Evolutionary conservation across 2,329 filamentous ascomycete species (phyloP).

Genomic region (Fusarium sp.): DNA sequence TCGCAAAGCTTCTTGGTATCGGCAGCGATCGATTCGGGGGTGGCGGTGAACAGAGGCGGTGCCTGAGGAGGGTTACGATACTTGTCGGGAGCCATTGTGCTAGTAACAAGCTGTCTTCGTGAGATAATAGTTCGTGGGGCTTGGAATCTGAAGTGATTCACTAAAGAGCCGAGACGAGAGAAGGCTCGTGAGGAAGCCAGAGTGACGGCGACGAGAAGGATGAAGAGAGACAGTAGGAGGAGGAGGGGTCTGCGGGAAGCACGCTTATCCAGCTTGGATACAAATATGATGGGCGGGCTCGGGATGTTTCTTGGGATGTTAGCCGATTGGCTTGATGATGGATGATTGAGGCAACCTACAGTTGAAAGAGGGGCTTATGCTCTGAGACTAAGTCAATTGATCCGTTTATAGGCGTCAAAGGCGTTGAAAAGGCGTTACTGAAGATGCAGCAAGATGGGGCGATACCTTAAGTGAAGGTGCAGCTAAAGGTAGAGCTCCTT

Average conservation of each 20-base stretch:
- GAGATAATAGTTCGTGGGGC: constrained; percentile 40
- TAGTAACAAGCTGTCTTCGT: constrained; percentile 54
- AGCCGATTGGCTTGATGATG: constrained; percentile 35
- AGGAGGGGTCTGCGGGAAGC: constrained; percentile 41
- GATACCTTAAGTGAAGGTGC: constrained; percentile 14
- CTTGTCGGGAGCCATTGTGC: constrained; percentile 70
- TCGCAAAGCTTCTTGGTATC: constrained; percentile 74
- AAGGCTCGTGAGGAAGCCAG: constrained; percentile 71
- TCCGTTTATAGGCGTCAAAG: constrained; percentile 11
- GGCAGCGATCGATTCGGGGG: constrained; percentile 71
- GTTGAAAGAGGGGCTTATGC: constrained; percentile 33
- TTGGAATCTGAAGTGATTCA: constrained; percentile 61
- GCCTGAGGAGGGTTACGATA: constrained; percentile 79
- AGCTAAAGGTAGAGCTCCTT: constrained; percentile 27
- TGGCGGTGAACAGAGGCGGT: constrained; percentile 79
- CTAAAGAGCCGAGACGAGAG: constrained; percentile 65
- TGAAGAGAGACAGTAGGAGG: constrained; percentile 55
- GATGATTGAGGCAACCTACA: constrained; percentile 6
- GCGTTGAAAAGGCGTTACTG: constrained; percentile 23
- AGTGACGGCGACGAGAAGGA: constrained; percentile 68
- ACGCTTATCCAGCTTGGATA: constrained; percentile 43
- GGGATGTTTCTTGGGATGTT: constrained; percentile 11
- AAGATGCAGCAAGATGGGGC: constrained; percentile 28
- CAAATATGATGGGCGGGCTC: constrained; percentile 6
- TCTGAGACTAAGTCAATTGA: constrained; percentile 11